Base-by-base conservation (phyloP, 2,329 filamentous ascomycete species). In the Sporothrix inflata region DNA sequence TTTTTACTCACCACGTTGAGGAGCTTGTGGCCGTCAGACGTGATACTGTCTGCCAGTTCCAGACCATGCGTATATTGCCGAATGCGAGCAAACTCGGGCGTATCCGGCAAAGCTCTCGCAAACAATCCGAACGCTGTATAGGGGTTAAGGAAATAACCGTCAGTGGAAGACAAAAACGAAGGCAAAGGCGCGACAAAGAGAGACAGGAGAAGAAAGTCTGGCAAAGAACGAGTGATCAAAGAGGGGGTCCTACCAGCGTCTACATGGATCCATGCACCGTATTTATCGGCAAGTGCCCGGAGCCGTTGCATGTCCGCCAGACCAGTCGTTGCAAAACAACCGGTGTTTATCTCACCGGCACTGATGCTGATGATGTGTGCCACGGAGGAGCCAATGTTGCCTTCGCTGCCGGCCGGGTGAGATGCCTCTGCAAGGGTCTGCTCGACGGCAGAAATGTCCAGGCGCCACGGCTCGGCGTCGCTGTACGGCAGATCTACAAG, bases 331-430 rank as follows among this genome's bases (percentile, higher is more conserved):
- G 93, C 91, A 79, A 94, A 98, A 5, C 90, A 85, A 0, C 94
- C 94, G 0, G 94, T 97, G 77, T 98, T 98, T 38, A 98, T 93
- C 81, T 98, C 95, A 1, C 93, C 93, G 6, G 91, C 92, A 55
- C 93, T 94, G n/a, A 97, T 82, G 4, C 87, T 89, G 49, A 98
- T 88, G 74, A 98, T 93, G 67, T 87, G 92, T n/a, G 87, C 92
- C 14, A 87, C 85, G 3, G 85, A 85, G 1, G 83, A 78, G 57
- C 79, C 85, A 2, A 12, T 21, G 11, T 19, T 12, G 4, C 11
- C 21, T 27, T 42, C 60, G 4, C 19, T n/a, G 24, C 16, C 19
- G n/a, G 53, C 65, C 2, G 86, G 86, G 0, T 82, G 79, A n/a
- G 21, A 53, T 3, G 61, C 66, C 47, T 79, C 81, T 72, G 76